Evolutionary conservation across 179 eudicot species (phyloP).

Genomic region (Silene coronaria): DNA sequence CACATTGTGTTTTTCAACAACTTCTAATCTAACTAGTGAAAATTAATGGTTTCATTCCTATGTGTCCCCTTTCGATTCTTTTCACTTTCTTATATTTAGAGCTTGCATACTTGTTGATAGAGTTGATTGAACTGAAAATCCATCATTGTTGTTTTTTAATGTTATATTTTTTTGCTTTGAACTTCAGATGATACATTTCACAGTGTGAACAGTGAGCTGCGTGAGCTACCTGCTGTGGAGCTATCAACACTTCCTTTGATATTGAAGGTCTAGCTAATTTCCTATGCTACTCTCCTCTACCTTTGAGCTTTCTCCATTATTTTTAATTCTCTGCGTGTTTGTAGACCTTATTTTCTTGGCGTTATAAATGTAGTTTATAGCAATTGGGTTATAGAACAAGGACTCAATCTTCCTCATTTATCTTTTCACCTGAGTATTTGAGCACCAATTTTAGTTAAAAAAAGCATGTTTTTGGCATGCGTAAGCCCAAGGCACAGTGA

Average conservation of each 20-base stretch:
- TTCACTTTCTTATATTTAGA: neutral
- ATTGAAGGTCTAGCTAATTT: conserved; percentile 54
- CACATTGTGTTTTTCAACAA: neutral
- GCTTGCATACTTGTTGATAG: conserved; percentile 2
- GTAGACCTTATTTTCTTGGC: neutral
- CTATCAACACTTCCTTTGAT: conserved; percentile 75
- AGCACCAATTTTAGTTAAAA: neutral
- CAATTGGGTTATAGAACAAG: neutral
- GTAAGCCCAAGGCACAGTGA: no score
- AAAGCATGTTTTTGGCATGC: no score
- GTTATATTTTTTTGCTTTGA: neutral
- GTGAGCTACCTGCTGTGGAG: conserved; percentile 92
- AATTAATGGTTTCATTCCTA: neutral
- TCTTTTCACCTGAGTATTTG: neutral
- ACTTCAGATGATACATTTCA: conserved; percentile 71
- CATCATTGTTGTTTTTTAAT: neutral
- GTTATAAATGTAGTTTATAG: neutral
- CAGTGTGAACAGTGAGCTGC: conserved; percentile 60
- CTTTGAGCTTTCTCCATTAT: neutral
- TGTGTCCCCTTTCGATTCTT: neutral
- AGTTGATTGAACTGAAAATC: conserved; percentile 3
- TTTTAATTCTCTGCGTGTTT: neutral
- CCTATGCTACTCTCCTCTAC: neutral
- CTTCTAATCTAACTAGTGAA: neutral
- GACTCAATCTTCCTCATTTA: neutral